These are phyloP conservation scores for Piromyces finnis DNA, from an alignment of 192 early-diverging fungal species.

Conservation along the genomic window DNA sequence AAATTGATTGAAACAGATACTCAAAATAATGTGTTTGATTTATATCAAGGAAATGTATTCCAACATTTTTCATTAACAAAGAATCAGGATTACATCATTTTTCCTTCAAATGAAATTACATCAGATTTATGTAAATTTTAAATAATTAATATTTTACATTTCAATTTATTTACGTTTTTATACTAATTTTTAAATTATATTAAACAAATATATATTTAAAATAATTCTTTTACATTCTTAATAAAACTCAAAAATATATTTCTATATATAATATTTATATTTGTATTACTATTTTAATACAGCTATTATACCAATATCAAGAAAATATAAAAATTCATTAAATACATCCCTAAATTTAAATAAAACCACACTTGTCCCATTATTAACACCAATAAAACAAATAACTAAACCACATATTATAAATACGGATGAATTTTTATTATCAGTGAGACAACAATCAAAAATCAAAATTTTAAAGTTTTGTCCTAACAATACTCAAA, in stretches of 20 bases:
- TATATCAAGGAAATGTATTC: not conserved
- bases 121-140: not conserved
- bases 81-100: not conserved
- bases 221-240: no score
- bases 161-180: no score
- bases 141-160: no score
- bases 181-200: no score
- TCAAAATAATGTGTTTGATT: not conserved
- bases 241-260: no score
- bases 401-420: not conserved
- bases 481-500: not conserved
- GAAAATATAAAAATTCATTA: not conserved
- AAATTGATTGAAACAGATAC: not conserved
- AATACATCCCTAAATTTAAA: not conserved
- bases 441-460: not conserved
- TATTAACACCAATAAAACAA: not conserved
- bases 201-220: no score
- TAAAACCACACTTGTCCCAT: not conserved
- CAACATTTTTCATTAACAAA: not conserved
- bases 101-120: not conserved
- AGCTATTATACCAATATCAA: not conserved
- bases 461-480: not conserved
- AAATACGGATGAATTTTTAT: not conserved
- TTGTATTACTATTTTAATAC: not conserved
- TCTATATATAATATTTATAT: no score